Evolutionary conservation across 1,284 basidiomycete genomes (phyloP), one percentile per base, ranked within the genome.

Genomic region (Phaffia rhodozyma): DNA sequence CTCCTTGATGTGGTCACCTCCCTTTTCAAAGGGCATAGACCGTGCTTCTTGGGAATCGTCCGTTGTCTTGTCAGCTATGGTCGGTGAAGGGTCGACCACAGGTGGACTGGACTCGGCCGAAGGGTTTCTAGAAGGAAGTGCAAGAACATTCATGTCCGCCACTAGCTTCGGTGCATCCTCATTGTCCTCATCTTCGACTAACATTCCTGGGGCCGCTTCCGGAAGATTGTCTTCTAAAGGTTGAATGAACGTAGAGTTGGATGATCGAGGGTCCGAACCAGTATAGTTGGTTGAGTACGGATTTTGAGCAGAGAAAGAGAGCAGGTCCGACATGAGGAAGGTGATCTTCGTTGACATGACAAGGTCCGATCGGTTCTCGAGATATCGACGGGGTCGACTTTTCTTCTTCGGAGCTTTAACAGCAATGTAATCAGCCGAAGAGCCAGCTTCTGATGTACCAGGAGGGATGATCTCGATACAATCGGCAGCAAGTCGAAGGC

Each of bases 271-370:
- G 13, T 43, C 57, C 57, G 57, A 23, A 23, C 52, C 55, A 72
- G 91, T 86, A 70, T 89, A 93, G 74, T 94, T 91, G n/a, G 77
- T 73, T 47, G 89, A 91, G 73, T 89, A 79, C 27, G 86, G 88
- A 72, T 94, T 93, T 67, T 79, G 77, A 70, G 80, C 81, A 50
- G 90, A 93, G 68, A 85, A 86, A 56, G 81, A 79, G 52, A 89
- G 74, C 60, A 94, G 80, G 71, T 93, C 89, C 34, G 77, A 78
- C 47, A 91, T 76, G 2, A 94, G 79, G 23, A 85, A 84, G 66
- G 84, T 84, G 77, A 94, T 84, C 78, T 94, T 94, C 30, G 90
- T 90, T 30, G 89, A 92, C 4, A 86, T 81, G 66, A 83, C 83
- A 69, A 85, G 85, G 68, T 83, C 81, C 68, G 86, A 84, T 55